phyloP scores from a whole-genome alignment of 805 yeast genomes.

The Lipomyces mesembrius region DNA sequence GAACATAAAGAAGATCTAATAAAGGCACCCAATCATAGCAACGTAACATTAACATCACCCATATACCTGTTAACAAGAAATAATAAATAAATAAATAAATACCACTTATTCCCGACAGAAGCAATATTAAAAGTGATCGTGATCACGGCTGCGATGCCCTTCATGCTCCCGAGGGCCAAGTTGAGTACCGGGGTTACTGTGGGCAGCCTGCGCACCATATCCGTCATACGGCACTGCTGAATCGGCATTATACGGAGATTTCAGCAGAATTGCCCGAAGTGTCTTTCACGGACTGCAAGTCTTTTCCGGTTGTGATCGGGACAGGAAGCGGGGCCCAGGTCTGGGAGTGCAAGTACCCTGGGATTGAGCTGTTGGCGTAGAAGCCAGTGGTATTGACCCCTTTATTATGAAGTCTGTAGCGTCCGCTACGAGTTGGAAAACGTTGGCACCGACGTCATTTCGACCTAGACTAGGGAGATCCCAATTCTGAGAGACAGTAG shows the following conservation, averaged over 20 bases:
- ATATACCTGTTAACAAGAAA: no score
- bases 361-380: slow-evolving; percentile 30
- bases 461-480: slow-evolving; percentile 56
- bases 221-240: neutral
- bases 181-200: no score
- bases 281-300: neutral
- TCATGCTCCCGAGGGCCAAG: no score
- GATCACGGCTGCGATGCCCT: no score
- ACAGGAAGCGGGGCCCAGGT: neutral
- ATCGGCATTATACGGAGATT: neutral
- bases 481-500: slow-evolving; percentile 58
- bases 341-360: slow-evolving; percentile 27
- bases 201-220: no score
- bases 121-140: no score
- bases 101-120: no score
- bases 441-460: slow-evolving; percentile 56
- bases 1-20: no score
- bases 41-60: no score
- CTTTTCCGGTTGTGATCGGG: neutral
- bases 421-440: slow-evolving; percentile 52
- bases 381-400: slow-evolving; percentile 20
- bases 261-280: neutral
- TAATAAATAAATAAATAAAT: no score
- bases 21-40: no score
- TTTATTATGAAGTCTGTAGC: slow-evolving; percentile 35